These are phyloP conservation scores for Arthrobotrys sinensis DNA, from an alignment of 2,329 filamentous ascomycete genomes.

Conservation along the genomic window DNA sequence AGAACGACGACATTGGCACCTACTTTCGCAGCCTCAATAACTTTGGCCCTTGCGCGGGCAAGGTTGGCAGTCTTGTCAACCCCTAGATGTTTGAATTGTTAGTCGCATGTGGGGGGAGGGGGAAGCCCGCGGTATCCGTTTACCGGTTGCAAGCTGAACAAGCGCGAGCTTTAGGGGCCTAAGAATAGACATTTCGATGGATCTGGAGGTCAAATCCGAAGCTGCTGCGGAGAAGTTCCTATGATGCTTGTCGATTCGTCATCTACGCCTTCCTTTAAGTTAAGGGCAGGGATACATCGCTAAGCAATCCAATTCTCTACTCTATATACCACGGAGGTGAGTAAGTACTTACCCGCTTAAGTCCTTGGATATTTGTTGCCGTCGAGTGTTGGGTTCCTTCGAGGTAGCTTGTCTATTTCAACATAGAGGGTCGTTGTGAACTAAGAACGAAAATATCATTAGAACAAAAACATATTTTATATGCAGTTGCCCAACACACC, in stretches of 20 bases:
- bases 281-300: no score
- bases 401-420: no score
- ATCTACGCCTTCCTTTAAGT: no score
- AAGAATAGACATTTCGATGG: slow-evolving; percentile 71
- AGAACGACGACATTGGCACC: slow-evolving; percentile 91
- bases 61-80: slow-evolving; percentile 90
- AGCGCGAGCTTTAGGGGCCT: slow-evolving; percentile 84
- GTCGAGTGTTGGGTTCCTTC: no score
- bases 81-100: slow-evolving; percentile 69
- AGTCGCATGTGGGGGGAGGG: slow-evolving; percentile 66
- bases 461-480: no score
- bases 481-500: no score
- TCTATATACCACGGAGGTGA: no score
- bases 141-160: slow-evolving; percentile 83
- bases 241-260: background rate
- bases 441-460: no score
- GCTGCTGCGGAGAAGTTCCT: background rate
- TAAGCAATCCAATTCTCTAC: no score
- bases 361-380: no score
- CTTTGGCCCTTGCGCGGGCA: slow-evolving; percentile 82
- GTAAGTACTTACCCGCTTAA: no score
- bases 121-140: slow-evolving; percentile 38
- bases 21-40: slow-evolving; percentile 81
- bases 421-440: no score
- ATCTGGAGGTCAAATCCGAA: background rate